Conservation (phyloP, 306 rosid species). For the Dicorynia guianensis region DNA sequence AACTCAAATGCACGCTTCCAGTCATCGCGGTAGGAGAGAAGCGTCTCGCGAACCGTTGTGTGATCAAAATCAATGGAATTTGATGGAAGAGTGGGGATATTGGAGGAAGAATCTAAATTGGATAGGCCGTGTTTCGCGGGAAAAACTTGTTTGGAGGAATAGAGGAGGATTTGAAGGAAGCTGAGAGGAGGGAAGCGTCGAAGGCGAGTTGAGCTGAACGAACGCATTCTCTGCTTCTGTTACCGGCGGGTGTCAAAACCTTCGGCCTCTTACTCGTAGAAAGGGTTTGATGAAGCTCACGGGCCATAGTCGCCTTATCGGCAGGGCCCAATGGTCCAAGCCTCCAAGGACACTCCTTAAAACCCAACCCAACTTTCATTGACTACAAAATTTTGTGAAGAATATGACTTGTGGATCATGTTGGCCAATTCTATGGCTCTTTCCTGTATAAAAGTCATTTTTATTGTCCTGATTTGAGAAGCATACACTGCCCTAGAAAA, state of each 20-base stretch:
- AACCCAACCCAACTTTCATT: too few species aligned
- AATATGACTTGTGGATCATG: too few species aligned
- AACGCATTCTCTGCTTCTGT: conserved; percentile 35
- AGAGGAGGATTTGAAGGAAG: conserved; percentile 28
- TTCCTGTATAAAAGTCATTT: too few species aligned
- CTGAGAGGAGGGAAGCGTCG: conserved; percentile 23
- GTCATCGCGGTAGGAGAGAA: conserved; percentile 72
- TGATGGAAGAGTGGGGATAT: conserved; percentile 5
- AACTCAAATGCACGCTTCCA: conserved; percentile 85
- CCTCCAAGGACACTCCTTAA: too few species aligned
- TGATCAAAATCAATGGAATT: conserved; percentile 38
- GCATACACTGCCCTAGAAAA: too few species aligned
- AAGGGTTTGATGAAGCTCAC: too few species aligned
- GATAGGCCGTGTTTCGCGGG: neutral
- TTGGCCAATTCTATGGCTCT: too few species aligned
- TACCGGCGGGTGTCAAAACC: neutral
- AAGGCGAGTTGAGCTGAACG: conserved; percentile 32
- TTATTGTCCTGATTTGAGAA: too few species aligned
- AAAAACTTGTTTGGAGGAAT: conserved; percentile 25
- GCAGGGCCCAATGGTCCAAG: too few species aligned
- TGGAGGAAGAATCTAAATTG: neutral
- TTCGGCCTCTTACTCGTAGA: neutral
- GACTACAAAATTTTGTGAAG: too few species aligned
- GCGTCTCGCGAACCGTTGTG: conserved; percentile 60
- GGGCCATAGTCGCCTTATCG: too few species aligned